Evolutionary conservation across 1,284 basidiomycete genomes (phyloP).

Genomic region (Pseudozyma tsukubaensis): DNA sequence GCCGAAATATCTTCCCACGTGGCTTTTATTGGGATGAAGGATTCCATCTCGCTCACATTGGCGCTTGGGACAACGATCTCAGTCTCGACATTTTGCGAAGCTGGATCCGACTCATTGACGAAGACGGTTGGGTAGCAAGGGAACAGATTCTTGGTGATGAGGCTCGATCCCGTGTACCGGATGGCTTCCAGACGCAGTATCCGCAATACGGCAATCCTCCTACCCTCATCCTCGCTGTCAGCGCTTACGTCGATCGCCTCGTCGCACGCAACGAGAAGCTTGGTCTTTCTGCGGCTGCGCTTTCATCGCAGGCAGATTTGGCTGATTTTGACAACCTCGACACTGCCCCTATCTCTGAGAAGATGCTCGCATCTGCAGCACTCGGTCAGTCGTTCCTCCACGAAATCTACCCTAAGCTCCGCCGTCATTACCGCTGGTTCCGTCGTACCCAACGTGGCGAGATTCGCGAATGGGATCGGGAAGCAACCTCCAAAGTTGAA

Average conservation of each 20-base stretch:
- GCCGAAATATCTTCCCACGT: slow-evolving; percentile 92
- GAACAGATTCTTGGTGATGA: slow-evolving; percentile 96
- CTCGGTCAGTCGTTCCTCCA: slow-evolving; percentile 77
- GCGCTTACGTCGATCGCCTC: slow-evolving; percentile 83
- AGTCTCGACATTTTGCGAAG: slow-evolving; percentile 87
- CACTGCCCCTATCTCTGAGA: slow-evolving; percentile 30
- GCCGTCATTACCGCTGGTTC: slow-evolving; percentile 95
- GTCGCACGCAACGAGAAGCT: slow-evolving; percentile 66
- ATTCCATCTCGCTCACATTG: slow-evolving; percentile 90
- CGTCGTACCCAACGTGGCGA: slow-evolving; percentile 85
- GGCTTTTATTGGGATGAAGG: slow-evolving; percentile 99
- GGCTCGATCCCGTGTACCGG: slow-evolving; percentile 80
- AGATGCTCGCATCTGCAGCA: slow-evolving; percentile 62
- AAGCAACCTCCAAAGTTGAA: slow-evolving; percentile 84
- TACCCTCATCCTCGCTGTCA: slow-evolving; percentile 88
- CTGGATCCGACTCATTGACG: slow-evolving; percentile 90
- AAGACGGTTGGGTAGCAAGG: slow-evolving; percentile 91
- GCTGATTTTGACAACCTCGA: slow-evolving; percentile 19
- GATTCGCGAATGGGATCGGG: slow-evolving; percentile 86
- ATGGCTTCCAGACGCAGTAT: slow-evolving; percentile 89
- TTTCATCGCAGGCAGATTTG: slow-evolving; percentile 20
- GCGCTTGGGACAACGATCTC: slow-evolving; percentile 90
- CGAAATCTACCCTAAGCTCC: slow-evolving; percentile 83
- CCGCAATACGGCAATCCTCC: slow-evolving; percentile 94
- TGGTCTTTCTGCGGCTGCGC: slow-evolving; percentile 10